Evolutionary conservation across 2,329 filamentous ascomycete genomes (phyloP).

Genomic region (Botrytis pseudocinerea): DNA sequence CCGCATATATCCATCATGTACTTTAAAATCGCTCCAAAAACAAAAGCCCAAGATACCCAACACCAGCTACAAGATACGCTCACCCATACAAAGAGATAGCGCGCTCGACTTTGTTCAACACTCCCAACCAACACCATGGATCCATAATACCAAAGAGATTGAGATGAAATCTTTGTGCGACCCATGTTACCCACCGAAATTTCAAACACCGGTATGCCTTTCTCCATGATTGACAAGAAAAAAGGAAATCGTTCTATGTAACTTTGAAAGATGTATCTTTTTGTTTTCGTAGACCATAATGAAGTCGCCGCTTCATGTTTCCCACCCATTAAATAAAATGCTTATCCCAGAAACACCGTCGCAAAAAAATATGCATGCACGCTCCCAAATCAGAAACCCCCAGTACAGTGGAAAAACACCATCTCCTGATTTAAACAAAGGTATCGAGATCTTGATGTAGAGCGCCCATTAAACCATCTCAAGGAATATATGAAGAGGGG

Average conservation of each 20-base stretch:
- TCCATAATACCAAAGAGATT: constrained; percentile 32
- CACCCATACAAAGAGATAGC: constrained; percentile 37
- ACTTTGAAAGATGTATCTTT: constrained; percentile 37
- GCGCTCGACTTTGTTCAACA: constrained; percentile 34
- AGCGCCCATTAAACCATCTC: constrained; percentile 36
- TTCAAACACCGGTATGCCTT: constrained; percentile 36
- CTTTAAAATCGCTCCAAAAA: constrained; percentile 35
- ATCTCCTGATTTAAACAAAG: constrained; percentile 39
- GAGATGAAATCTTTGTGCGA: constrained; percentile 39
- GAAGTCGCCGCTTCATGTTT: constrained; percentile 42
- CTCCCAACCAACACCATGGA: constrained; percentile 35
- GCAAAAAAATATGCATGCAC: constrained; percentile 40
- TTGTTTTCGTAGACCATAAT: constrained; percentile 36
- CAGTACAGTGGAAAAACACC: constrained; percentile 36
- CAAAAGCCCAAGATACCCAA: constrained; percentile 28
- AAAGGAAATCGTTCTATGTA: constrained; percentile 43
- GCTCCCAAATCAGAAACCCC: constrained; percentile 39
- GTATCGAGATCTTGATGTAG: constrained; percentile 41
- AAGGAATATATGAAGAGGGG: constrained; percentile 36
- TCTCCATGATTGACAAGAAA: constrained; percentile 30
- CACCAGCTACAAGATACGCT: constrained; percentile 26
- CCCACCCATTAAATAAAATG: constrained; percentile 39
- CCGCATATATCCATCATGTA: constrained; percentile 27
- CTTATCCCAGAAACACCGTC: constrained; percentile 40
- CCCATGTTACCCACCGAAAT: constrained; percentile 31